Evolutionary conservation across 352 stramenopile genomes (phyloP), one percentile per base, ranked within the genome.

Genomic region (Phytophthora rubi): DNA sequence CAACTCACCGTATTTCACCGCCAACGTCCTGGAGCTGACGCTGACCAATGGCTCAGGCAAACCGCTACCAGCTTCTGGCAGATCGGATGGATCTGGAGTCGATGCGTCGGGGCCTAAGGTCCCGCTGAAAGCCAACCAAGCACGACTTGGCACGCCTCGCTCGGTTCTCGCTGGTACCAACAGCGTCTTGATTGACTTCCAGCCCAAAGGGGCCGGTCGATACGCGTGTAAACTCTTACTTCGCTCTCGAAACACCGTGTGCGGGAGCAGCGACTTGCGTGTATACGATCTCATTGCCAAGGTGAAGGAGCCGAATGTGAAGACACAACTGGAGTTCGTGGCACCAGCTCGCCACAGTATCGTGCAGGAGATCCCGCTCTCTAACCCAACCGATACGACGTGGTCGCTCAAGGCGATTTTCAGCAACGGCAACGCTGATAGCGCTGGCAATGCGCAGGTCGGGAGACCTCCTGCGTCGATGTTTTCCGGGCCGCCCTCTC

Each of bases 281-380:
- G 83, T 97, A 5, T 95, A 96, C 56, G 85, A 96, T 42, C 59
- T 98, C 1, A 70, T 95, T 0, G 87, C 77, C 0, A 96, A 88
- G 60, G 92, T 97, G 26, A 95, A 91, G 18, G 91, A 95, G 42
- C 90, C 89, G 9, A 91, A 87, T 18, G 77, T 98, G 9, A 92
- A 86, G 72, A 96, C 90, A 5, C 78, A 88, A 18, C 72, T 98
- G 10, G 91, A 97, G 37, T 98, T 98, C 55, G 85, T 83, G 3
- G 87, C 90, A 0, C 94, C 93, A 2, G 93, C 94, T 6, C 67
- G 94, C 0, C 90, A 97, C 67, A 93, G 65, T 21, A 97, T 98
- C 48, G 76, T 91, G 0, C 94, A 98, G 60, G 88, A 97, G 33
- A 97, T 98, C 30, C 94, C 94, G 9, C 72, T 98, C 1, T 83